Evolutionary conservation across 768 basidiomycete species (phyloP).

Genomic region (Tricholoma sp.): DNA sequence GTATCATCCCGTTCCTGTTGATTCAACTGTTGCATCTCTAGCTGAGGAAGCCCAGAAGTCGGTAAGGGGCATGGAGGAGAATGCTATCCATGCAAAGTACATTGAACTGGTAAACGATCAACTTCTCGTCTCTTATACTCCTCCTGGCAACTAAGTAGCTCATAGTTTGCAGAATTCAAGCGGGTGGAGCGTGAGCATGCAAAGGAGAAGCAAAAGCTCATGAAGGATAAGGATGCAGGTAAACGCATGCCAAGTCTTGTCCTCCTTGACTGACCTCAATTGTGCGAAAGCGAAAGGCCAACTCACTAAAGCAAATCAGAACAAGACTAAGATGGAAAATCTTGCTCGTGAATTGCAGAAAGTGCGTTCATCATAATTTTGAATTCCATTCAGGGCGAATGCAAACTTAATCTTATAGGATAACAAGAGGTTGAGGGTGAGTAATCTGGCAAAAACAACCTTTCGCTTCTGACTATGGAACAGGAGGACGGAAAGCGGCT

Average conservation of each 20-base stretch:
- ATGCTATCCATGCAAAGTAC: conserved; percentile 80
- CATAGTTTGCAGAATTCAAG: conserved; percentile 84
- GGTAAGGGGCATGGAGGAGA: conserved; percentile 79
- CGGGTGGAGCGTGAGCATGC: conserved; percentile 83
- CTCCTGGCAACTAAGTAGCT: conserved; percentile 6
- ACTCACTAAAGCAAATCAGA: conserved; percentile 83
- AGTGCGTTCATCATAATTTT: conserved; percentile 34
- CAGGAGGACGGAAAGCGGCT: conserved; percentile 86
- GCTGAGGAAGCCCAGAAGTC: conserved; percentile 87
- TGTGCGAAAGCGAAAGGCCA: conserved; percentile 65
- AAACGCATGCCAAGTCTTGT: conserved; percentile 11
- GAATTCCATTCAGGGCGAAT: background rate
- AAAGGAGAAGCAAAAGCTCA: conserved; percentile 87
- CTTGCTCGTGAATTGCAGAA: conserved; percentile 87
- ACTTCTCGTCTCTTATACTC: conserved; percentile 10
- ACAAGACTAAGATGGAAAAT: conserved; percentile 87
- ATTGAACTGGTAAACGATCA: conserved; percentile 68
- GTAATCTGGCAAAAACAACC: conserved; percentile 15
- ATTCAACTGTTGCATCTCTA: conserved; percentile 26
- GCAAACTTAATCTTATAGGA: conserved; percentile 45
- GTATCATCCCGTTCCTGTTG: conserved; percentile 10
- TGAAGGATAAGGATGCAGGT: conserved; percentile 91
- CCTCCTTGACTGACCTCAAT: conserved; percentile 7
- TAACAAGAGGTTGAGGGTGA: conserved; percentile 82
- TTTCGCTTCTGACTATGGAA: conserved; percentile 16